Conservation (phyloP, 1,284 basidiomycete genomes). For the Ustanciosporium gigantosporum region DNA sequence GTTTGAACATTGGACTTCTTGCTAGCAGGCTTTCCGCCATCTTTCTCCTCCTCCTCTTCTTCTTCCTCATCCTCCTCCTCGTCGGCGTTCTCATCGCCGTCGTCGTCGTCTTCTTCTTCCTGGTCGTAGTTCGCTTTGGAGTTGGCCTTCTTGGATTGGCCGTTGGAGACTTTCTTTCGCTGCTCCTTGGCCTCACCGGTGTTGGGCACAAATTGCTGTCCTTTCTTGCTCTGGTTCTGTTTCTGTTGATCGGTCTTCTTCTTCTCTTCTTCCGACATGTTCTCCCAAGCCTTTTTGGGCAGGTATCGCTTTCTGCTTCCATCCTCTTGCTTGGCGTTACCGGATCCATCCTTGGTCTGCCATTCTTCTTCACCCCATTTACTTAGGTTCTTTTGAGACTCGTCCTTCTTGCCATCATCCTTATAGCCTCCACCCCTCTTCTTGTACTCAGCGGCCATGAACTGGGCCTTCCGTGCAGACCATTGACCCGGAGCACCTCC, state of each 20-base stretch:
- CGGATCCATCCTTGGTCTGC: constrained; percentile 37
- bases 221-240: constrained; percentile 29
- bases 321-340: constrained; percentile 26
- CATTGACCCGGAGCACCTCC: constrained; percentile 33
- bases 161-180: constrained; percentile 21
- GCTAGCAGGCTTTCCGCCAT: constrained; percentile 1
- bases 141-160: not conserved
- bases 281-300: constrained; percentile 41
- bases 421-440: constrained; percentile 34
- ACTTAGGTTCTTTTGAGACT: constrained; percentile 28
- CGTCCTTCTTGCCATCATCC: constrained; percentile 30
- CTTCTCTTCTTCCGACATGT: constrained; percentile 37
- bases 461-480: constrained; percentile 32
- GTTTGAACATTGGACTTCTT: not conserved
- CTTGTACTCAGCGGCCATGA: constrained; percentile 35
- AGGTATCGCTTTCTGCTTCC: constrained; percentile 29
- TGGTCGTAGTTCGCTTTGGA: constrained; percentile 5
- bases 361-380: constrained; percentile 34
- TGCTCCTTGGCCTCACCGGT: constrained; percentile 20
- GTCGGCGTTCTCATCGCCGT: constrained; percentile 2
- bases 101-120: constrained; percentile 1
- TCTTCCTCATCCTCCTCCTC: constrained; percentile 1
- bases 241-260: constrained; percentile 29
- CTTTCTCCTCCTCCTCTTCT: constrained; percentile 3
- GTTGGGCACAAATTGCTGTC: constrained; percentile 27